These are phyloP conservation scores for Solanum pimpinellifolium DNA, from an alignment of 257 asterid genomes.

Conservation along the genomic window DNA sequence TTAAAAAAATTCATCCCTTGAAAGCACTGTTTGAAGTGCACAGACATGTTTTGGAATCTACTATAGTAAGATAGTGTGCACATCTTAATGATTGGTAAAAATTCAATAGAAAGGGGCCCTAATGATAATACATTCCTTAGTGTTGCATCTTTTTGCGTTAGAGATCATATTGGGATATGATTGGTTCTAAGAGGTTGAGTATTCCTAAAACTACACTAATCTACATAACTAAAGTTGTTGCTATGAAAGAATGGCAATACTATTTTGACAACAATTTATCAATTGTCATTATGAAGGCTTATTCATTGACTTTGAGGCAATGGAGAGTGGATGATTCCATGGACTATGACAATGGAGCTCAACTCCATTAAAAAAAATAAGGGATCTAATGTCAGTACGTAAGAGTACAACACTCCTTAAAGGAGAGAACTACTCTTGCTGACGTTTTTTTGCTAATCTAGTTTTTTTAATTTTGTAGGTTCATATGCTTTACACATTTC, in stretches of 20 bases:
- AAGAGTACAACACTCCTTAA: too few relatives aligned
- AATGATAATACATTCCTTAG: background rate
- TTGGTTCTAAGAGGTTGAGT: background rate
- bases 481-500: background rate
- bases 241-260: background rate
- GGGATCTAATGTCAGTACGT: background rate
- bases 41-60: background rate
- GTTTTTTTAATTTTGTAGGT: background rate
- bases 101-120: background rate
- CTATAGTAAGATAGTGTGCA: too few relatives aligned
- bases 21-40: background rate
- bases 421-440: background rate
- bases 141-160: background rate
- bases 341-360: background rate
- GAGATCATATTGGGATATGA: background rate
- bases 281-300: background rate
- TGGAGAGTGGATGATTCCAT: too few relatives aligned
- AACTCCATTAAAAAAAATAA: too few relatives aligned
- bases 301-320: background rate
- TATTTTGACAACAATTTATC: too few relatives aligned
- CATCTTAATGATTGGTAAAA: background rate
- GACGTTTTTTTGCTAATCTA: too few relatives aligned
- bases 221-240: background rate
- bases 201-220: background rate
- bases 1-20: background rate